These are phyloP conservation scores for Auricularia sp. DNA, from an alignment of 768 basidiomycete species.

Conservation along the genomic window DNA sequence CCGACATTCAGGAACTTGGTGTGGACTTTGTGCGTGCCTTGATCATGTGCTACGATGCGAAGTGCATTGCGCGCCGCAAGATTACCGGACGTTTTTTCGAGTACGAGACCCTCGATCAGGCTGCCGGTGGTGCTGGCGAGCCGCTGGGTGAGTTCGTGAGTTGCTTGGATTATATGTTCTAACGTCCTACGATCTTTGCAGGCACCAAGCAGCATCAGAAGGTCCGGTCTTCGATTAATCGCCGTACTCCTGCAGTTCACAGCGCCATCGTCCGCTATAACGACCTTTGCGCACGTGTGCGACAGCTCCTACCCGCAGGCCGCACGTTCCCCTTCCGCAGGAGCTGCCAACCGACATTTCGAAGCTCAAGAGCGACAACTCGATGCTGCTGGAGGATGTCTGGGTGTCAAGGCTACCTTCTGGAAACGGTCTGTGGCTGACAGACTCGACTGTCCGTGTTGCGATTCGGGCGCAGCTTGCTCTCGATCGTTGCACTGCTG, in stretches of 20 bases:
- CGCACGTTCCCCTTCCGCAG: constrained; percentile 23
- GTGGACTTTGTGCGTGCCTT: constrained; percentile 23
- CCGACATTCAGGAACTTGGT: constrained; percentile 22
- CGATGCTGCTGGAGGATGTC: constrained; percentile 26
- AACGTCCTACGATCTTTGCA: constrained; percentile 3
- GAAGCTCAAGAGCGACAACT: constrained; percentile 5
- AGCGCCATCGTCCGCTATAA: constrained; percentile 23
- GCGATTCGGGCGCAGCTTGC: constrained; percentile 24
- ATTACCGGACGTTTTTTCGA: constrained; percentile 28
- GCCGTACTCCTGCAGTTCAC: constrained; percentile 21
- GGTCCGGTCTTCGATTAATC: constrained; percentile 18
- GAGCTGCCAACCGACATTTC: constrained; percentile 23
- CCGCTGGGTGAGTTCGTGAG: constrained; percentile 20
- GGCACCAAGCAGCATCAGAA: constrained; percentile 27
- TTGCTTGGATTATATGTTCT: background rate
- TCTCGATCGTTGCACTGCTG: constrained; percentile 21
- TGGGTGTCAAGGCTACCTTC: constrained; percentile 19
- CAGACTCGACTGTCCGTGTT: constrained; percentile 19
- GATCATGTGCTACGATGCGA: constrained; percentile 27
- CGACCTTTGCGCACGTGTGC: constrained; percentile 17
- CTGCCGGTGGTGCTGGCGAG: constrained; percentile 20
- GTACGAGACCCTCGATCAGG: constrained; percentile 26
- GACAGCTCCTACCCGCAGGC: constrained; percentile 10
- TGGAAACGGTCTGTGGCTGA: constrained; percentile 22
- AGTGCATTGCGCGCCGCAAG: constrained; percentile 27